Evolutionary conservation across 257 asterid species (phyloP), one percentile per base, ranked within the genome.

Genomic region (Cruciata laevipes): DNA sequence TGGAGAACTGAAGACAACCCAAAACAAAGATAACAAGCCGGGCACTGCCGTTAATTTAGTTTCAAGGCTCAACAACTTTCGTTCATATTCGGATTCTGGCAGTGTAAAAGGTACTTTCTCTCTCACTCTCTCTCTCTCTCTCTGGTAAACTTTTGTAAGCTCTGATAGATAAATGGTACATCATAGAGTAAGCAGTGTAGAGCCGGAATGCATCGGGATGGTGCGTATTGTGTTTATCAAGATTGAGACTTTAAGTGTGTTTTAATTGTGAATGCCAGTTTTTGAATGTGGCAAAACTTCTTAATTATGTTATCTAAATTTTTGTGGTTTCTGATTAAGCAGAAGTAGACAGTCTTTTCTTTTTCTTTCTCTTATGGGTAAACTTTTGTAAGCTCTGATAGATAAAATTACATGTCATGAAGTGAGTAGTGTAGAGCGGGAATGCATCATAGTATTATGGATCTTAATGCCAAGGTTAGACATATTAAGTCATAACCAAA

Each of bases 21-120:
- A 75, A 61, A 85, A 79, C 71, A 86, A 83, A 80, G 98, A 87
- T 76, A 79, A 73, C 44, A 89, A 86, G 78, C 97, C 86, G 73
- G 81, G 86, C 31, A 84, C 91, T 67, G 98, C 98, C 12, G 89
- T 76, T 71, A 86, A 83, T 82, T 87, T 92, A 23, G 83, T 85
- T 67, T 83, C 98, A 18, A 81, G 95, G 85, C 78, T 92, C 79
- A 92, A 82, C 69, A 89, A 92, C 76, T 71, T 83, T 44, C 96
- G 82, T 3, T 86, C 97, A 11, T 75, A 86, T 81, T 81, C 97
- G 30, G 98, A 92, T 76, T 71, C 91, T 52, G 87, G 90, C 77
- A 86, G 86, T 74, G 55, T 52, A 38, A 92, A 87, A 85, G 97
- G 96, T 91, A 31, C 18, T 5, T 47, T 18, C 44, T 58, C 44